These are phyloP conservation scores for Chaetomium cochliodes DNA, from an alignment of 495 filamentous ascomycete genomes.

Conservation along the genomic window DNA sequence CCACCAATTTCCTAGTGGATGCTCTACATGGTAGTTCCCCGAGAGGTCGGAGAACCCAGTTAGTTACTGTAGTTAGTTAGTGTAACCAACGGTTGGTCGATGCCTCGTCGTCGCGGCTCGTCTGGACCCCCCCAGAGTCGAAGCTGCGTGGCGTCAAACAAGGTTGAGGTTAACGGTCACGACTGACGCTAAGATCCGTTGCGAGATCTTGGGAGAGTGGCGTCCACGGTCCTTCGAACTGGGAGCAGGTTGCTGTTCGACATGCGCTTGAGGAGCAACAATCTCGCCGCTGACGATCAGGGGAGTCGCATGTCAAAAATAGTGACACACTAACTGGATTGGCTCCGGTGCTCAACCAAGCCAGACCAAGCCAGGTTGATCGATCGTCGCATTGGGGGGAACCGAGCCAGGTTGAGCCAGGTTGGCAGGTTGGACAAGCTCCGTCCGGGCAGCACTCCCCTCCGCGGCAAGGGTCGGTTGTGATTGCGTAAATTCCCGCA, in stretches of 20 bases:
- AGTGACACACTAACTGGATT: constrained; percentile 5
- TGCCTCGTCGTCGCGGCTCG: neutral
- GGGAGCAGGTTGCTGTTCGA: constrained; percentile 4
- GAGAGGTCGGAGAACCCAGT: neutral
- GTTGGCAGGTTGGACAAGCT: neutral
- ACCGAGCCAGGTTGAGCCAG: neutral
- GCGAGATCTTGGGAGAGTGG: constrained; percentile 18
- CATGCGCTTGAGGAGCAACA: constrained; percentile 13
- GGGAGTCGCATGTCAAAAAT: constrained; percentile 18
- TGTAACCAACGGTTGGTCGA: neutral
- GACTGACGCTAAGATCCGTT: constrained; percentile 20
- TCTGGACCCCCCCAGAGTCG: neutral
- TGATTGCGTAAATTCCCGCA: neutral
- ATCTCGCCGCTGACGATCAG: constrained; percentile 21
- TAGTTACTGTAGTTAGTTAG: too few species aligned
- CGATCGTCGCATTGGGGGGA: neutral
- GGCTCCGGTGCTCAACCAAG: neutral
- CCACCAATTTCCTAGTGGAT: neutral
- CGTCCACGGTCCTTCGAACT: neutral
- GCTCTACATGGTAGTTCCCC: too few species aligned
- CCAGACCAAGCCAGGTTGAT: neutral
- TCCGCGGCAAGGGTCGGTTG: neutral
- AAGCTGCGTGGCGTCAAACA: constrained; percentile 30
- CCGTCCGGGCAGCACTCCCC: neutral
- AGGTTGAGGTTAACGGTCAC: constrained; percentile 29